These are phyloP conservation scores for Phytophthora constricta DNA, from an alignment of 352 stramenopile species.

Conservation along the genomic window DNA sequence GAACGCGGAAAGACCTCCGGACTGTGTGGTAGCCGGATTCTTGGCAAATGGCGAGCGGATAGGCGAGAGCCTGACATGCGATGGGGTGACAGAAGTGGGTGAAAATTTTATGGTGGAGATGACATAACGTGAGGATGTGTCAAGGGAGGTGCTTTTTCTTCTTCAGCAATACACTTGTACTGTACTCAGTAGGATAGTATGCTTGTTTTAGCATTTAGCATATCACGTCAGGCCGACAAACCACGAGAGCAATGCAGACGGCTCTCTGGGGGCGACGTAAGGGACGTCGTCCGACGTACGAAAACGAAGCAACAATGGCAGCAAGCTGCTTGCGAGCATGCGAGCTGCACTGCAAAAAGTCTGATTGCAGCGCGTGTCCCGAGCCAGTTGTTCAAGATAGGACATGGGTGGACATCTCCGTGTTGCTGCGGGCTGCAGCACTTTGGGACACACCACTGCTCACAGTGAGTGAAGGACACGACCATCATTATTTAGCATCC, in stretches of 20 bases:
- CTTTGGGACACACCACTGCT: not conserved
- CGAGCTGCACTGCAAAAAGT: not conserved
- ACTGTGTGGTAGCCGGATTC: slow-evolving; percentile 9
- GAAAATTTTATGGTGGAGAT: not conserved
- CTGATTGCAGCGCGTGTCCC: not conserved
- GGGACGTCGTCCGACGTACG: not conserved
- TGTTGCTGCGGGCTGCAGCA: too few species aligned
- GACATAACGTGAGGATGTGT: not conserved
- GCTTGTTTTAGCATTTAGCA: not conserved
- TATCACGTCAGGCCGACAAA: not conserved
- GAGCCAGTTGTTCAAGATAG: slow-evolving; percentile 1
- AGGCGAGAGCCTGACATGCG: too few species aligned
- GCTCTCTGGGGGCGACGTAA: too few species aligned
- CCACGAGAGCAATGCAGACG: too few species aligned
- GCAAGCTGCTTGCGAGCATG: not conserved
- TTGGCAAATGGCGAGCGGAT: slow-evolving; percentile 23
- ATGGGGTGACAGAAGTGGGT: not conserved
- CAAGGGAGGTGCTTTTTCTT: not conserved
- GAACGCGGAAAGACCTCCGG: not conserved
- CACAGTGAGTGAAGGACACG: not conserved
- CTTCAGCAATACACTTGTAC: too few species aligned
- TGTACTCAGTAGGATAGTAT: too few species aligned
- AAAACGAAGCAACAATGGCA: not conserved
- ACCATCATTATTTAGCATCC: not conserved
- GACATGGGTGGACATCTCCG: slow-evolving; percentile 23